Base-by-base conservation (phyloP, 2,329 filamentous ascomycete species). In the Lizonia empirigonia region DNA sequence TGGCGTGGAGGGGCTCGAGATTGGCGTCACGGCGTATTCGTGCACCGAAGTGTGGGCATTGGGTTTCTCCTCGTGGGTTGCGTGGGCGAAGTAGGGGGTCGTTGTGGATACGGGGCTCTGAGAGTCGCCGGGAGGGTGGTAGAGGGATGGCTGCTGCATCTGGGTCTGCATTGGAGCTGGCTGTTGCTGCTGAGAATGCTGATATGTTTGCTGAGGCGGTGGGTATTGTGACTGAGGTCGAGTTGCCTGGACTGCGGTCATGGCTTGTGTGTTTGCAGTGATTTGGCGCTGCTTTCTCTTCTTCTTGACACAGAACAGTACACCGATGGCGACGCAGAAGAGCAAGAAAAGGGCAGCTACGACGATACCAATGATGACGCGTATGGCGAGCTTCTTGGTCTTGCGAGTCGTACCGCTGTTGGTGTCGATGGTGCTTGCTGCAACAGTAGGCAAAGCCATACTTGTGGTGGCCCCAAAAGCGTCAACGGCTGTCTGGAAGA, bases 1-100 rank as follows among this genome's bases (percentile, higher is more conserved):
- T 3, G 65, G 65, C 4, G 63, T 64, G 2, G 59, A 30, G 2
- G 64, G 64, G 53, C 58, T 60, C 5, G 60, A 65, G 18, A 65
- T 55, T 8, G 53, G 47, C 4, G 62, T 45, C 23, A 48, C 12
- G 2, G 49, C 48, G 29, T 62, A 60, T 18, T 64, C 59, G 4
- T 62, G 48, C 7, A 58, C 57, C 8, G 59, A 55, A 7, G 39
- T 45, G 26, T 66, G 58, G 2, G 49, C 48, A n/a, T 55, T 57
- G 27, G 56, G 50, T 26, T 68, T 66, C 19, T 60, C 30, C 7
- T 48, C 44, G 10, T 36, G 42, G 3, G 48, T 8, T 56, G 56
- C 23, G 33, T 44, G 8, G 34, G 48, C 29, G 44, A 59, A 57
- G 46, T 60, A 60, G 16, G 52, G 51, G n/a, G 44, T 41, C 15